Base-by-base conservation (phyloP, 1,139 yeast genomes). In the Kurtzmaniella quercitrusa region DNA sequence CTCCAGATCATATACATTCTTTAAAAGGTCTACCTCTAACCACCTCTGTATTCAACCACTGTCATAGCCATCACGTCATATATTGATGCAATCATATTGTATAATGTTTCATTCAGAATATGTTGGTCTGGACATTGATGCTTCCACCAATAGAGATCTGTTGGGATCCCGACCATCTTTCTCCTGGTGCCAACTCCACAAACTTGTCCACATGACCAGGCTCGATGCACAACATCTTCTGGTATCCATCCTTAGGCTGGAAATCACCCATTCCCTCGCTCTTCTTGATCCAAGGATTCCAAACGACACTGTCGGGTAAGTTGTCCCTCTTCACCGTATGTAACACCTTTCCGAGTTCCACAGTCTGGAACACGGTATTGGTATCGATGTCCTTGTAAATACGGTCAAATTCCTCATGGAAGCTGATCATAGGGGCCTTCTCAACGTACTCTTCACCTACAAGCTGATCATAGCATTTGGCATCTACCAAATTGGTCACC, bases 251-350 rank as follows among this genome's bases (percentile, higher is more conserved):
- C 59, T 87, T 89, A 43, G 98, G 98, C 54, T 74, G 77, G 60
- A 91, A 93, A 64, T 93, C 98, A 33, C 72, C 82, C 91, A 93
- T 86, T 1, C 85, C 84, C 25, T 68, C 73, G 18, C 94, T 80
- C 62, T 86, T 87, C 43, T 84, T 78, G 53, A 78, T 72, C 98
- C 98, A 93, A 21, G 98, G 98, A 63, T 93, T 93, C 98, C 98
- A 93, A 43, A 93, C 97, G 41, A 93, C 98, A 18, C 89, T 79
- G 59, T 93, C 98, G 2, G 86, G 90, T 51, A 91, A 71, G 54
- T 83, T 82, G 25, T 66, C 66, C 58, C 95, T 76, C 46, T 77
- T 68, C 34, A 90, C 66, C 40, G 85, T 81, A 59, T 82, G 83
- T 43, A 81, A 63, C 3, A 87, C 91, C 49, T 79, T 75, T 36